Evolutionary conservation across 164 flowering plant genomes (phyloP), one percentile per base, ranked within the genome.

Genomic region (Euptelea pleiosperma): DNA sequence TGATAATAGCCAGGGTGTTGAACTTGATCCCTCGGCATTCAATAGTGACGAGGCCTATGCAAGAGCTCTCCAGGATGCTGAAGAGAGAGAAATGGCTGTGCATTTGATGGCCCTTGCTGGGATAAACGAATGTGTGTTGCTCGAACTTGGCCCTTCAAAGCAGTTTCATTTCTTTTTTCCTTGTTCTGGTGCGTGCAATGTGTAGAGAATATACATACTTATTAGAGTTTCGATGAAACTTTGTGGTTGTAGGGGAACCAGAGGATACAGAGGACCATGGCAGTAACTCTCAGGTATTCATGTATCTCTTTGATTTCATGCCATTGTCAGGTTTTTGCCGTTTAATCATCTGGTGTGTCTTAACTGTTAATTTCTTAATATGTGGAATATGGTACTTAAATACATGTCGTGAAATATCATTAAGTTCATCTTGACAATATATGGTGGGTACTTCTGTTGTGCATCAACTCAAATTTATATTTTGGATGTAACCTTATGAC

Each of bases 1-100:
- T n/a, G n/a, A n/a, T n/a, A n/a, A n/a, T 37, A 57, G 64, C 47
- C 56, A 60, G 15, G 65, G 18, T 40, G 58, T 40, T 49, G 90
- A 77, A 55, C 40, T 75, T 47, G 87, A 89, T 55, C 81, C 85
- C 0, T 71, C 79, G 25, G 74, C 74, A 2, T 89, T 64, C 57
- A 63, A 80, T 5, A 82, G 81, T 66, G 96, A 91, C 22, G 95
- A 91, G 76, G 90, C 87, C 10, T 91, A 75, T 79, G 96, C 96
- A 2, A 79, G 92, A 70, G 90, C 95, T 6, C 68, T 73, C 18
- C 77, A 69, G 52, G 77, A 73, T 25, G 77, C 71, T 4, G 77
- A 73, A 43, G 77, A 69, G 62, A 41, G 65, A 24, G 73, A 68
- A 42, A 47, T 70, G 62, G 73, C 71, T 12, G 59, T 54, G 3